These are phyloP conservation scores for Cercospora zeina DNA, from an alignment of 2,329 filamentous ascomycete species.

Conservation along the genomic window DNA sequence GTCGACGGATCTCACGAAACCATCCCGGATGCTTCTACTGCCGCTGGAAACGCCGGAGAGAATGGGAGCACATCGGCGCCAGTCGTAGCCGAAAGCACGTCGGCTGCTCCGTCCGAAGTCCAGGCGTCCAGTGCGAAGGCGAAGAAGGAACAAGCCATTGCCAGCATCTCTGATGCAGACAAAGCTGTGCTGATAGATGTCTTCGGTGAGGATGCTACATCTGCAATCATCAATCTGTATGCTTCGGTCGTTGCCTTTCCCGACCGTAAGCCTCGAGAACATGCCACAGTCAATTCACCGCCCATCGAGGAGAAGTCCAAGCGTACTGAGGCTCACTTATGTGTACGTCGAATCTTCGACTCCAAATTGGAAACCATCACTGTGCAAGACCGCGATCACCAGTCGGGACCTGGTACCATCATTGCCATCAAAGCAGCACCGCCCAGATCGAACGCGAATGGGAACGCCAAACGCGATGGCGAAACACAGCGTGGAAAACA, in stretches of 20 bases:
- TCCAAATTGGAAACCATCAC: constrained; percentile 76
- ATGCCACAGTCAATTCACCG: constrained; percentile 55
- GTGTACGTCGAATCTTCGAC: constrained; percentile 75
- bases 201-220: constrained; percentile 55
- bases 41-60: neutral
- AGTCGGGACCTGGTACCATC: constrained; percentile 56
- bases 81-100: constrained; percentile 1
- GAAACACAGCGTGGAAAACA: constrained; percentile 47
- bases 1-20: constrained; percentile 14
- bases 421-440: constrained; percentile 58
- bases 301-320: constrained; percentile 61
- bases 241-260: constrained; percentile 56
- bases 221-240: constrained; percentile 58
- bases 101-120: constrained; percentile 8
- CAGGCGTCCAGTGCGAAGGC: constrained; percentile 8
- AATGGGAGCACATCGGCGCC: neutral
- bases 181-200: constrained; percentile 43
- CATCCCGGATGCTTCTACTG: constrained; percentile 13
- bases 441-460: constrained; percentile 33
- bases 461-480: constrained; percentile 23
- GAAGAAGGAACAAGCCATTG: constrained; percentile 25
- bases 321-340: constrained; percentile 64
- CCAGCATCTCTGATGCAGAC: constrained; percentile 43
- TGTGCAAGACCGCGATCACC: constrained; percentile 60
- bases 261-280: constrained; percentile 56